phyloP scores from a whole-genome alignment of 371 early-diverging fungal species.

The Rhizopus stolonifer region DNA sequence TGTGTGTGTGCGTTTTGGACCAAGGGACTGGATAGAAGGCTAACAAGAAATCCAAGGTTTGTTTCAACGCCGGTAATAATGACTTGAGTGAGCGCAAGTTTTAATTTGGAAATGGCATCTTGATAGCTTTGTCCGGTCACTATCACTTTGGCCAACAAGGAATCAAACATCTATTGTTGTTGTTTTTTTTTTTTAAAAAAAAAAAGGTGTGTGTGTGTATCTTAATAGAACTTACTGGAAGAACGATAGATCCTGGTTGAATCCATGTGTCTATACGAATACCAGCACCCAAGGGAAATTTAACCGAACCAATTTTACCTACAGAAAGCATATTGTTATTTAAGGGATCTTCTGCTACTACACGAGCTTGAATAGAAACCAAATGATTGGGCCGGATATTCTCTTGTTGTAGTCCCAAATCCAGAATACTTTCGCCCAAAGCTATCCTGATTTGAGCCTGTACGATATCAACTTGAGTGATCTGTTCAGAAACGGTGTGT shows the following conservation, averaged over 20 bases:
- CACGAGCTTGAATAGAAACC: conserved; percentile 45
- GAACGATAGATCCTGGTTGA: conserved; percentile 27
- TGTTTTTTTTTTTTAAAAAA: too few species aligned
- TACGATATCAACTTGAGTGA: conserved; percentile 82
- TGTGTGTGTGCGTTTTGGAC: conserved; percentile 22
- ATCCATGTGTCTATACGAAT: conserved; percentile 49
- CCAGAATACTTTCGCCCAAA: conserved; percentile 24
- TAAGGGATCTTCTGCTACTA: conserved; percentile 43
- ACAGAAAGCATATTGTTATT: conserved; percentile 42
- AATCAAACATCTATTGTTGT: conserved; percentile 47
- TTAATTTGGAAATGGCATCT: conserved; percentile 31
- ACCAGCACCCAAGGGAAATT: conserved; percentile 36
- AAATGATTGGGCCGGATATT: conserved; percentile 12
- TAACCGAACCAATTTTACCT: conserved; percentile 26
- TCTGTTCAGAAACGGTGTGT: conserved; percentile 80
- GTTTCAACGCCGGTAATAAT: conserved; percentile 36
- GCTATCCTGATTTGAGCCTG: conserved; percentile 39
- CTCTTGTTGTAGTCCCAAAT: conserved; percentile 19
- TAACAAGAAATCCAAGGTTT: conserved; percentile 34
- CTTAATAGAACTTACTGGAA: conserved; percentile 30
- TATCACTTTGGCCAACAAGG: conserved; percentile 41
- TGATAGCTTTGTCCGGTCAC: conserved; percentile 36
- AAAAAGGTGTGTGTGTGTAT: too few species aligned
- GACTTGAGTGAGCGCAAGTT: conserved; percentile 24
- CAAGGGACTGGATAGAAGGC: conserved; percentile 17